Conservation (phyloP, 1,284 basidiomycete genomes). For the Tilletia setariae region DNA sequence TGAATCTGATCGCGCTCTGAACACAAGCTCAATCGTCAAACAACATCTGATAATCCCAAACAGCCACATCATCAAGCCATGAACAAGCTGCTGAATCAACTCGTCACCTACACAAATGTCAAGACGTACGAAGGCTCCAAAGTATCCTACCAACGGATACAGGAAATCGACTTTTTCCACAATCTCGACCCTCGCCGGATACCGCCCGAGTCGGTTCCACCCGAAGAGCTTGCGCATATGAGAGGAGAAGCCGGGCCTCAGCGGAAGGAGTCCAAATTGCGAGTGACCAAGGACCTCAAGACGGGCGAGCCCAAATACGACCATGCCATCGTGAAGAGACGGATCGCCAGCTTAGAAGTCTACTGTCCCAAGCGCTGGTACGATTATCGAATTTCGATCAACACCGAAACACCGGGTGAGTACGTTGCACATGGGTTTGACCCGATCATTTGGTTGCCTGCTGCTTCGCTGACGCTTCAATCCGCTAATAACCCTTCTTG, state of each 20-base stretch:
- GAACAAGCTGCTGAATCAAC: constrained; percentile 74
- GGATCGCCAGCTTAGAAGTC: constrained; percentile 83
- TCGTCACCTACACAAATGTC: constrained; percentile 57
- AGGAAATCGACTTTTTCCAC: constrained; percentile 81
- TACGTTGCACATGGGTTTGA: neutral
- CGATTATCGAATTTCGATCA: constrained; percentile 90
- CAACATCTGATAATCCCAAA: constrained; percentile 18
- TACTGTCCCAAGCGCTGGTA: constrained; percentile 75
- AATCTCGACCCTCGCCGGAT: neutral
- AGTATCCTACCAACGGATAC: constrained; percentile 73
- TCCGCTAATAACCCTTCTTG: no score
- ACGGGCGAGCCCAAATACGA: constrained; percentile 59
- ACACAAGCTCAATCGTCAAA: no score
- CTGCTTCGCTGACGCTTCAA: no score
- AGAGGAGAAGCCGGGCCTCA: no score
- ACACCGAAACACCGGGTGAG: constrained; percentile 66
- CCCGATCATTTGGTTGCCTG: constrained; percentile 7
- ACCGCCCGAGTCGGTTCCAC: neutral
- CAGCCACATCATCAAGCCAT: constrained; percentile 80
- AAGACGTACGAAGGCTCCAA: constrained; percentile 60
- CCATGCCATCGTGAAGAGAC: constrained; percentile 67
- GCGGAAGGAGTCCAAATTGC: constrained; percentile 61
- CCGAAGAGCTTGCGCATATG: no score
- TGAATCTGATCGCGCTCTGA: constrained; percentile 18
- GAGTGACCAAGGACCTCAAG: constrained; percentile 79